Conservation (phyloP, 2,329 filamentous ascomycete genomes). For the Elsinoe batatas region DNA sequence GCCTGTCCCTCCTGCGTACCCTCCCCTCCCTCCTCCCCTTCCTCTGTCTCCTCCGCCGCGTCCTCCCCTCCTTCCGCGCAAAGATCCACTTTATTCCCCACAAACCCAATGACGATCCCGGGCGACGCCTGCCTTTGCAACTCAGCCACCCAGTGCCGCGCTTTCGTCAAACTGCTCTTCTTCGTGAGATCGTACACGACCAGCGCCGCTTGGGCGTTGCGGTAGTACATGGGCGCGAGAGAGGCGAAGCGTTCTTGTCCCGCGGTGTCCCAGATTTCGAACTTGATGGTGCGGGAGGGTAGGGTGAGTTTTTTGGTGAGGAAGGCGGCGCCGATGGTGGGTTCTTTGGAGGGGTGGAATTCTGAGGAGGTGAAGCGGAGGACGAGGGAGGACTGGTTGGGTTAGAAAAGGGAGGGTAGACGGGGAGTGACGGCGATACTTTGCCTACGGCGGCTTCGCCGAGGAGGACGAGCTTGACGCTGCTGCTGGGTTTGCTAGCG, state of each 20-base stretch:
- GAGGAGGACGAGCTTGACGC: constrained; percentile 96
- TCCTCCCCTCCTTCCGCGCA: constrained; percentile 43
- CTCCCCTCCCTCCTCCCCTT: constrained; percentile 36
- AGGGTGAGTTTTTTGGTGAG: constrained; percentile 98
- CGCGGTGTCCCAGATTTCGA: constrained; percentile 89
- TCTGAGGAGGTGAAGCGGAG: constrained; percentile 99
- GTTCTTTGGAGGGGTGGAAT: constrained; percentile 99
- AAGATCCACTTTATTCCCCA: constrained; percentile 94
- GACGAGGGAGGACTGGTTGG: constrained; percentile 76
- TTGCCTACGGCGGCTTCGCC: constrained; percentile 98
- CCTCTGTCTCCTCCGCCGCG: constrained; percentile 33
- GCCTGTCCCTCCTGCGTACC: constrained; percentile 44
- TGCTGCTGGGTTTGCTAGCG: constrained; percentile 84
- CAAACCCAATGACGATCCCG: constrained; percentile 91
- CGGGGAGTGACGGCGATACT: constrained; percentile 42
- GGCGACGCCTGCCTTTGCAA: constrained; percentile 91
- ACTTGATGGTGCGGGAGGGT: constrained; percentile 66
- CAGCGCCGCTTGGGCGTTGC: constrained; percentile 92
- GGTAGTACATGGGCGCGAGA: constrained; percentile 98
- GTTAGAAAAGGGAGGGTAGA: constrained; percentile 15
- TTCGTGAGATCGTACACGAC: constrained; percentile 99
- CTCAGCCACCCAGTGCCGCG: constrained; percentile 97
- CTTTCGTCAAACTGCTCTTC: constrained; percentile 87
- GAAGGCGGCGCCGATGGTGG: constrained; percentile 97
- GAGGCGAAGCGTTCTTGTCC: constrained; percentile 96